Percentiles rank a stretch among this genome's conserved stretches.
phyloP scores from a whole-genome alignment of 768 basidiomycete genomes.

The Boletus rubropictus region DNA sequence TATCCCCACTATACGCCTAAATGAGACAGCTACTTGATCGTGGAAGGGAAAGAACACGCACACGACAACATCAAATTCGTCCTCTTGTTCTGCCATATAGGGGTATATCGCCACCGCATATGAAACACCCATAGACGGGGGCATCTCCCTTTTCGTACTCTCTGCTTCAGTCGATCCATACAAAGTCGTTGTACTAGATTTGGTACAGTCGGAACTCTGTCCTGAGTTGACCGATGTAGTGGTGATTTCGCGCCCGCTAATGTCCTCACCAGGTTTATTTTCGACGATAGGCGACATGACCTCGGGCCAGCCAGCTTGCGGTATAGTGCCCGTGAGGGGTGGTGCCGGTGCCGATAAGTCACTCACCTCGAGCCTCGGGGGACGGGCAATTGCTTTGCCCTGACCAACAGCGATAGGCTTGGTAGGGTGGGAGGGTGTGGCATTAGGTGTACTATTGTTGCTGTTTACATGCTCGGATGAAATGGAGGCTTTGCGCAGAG shows the following conservation, averaged over 20 bases:
- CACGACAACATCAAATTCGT: conserved; percentile 98
- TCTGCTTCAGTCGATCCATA: conserved; percentile 30
- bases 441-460: conserved; percentile 14
- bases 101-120: conserved; percentile 99
- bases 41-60: conserved; percentile 38
- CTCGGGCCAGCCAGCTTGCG: conserved; percentile 75
- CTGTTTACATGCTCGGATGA: conserved; percentile 24
- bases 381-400: conserved; percentile 42
- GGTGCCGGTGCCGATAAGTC: conserved; percentile 50
- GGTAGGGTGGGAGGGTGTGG: conserved; percentile 16
- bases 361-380: conserved; percentile 66
- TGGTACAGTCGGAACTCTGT: conserved; percentile 24
- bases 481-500: conserved; percentile 69
- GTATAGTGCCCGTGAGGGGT: conserved; percentile 52
- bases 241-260: conserved; percentile 35
- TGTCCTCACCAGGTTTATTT: conserved; percentile 41
- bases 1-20: conserved; percentile 61
- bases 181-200: conserved; percentile 12
- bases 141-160: conserved; percentile 37
- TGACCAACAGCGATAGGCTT: conserved; percentile 28
- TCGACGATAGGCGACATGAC: conserved; percentile 55
- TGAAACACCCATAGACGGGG: conserved; percentile 54
- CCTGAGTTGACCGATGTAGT: conserved; percentile 32
- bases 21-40: conserved; percentile 2
- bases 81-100: conserved; percentile 97